These are phyloP conservation scores for Herpomyces periplanetae DNA, from an alignment of 2,329 filamentous ascomycete genomes.

Conservation along the genomic window DNA sequence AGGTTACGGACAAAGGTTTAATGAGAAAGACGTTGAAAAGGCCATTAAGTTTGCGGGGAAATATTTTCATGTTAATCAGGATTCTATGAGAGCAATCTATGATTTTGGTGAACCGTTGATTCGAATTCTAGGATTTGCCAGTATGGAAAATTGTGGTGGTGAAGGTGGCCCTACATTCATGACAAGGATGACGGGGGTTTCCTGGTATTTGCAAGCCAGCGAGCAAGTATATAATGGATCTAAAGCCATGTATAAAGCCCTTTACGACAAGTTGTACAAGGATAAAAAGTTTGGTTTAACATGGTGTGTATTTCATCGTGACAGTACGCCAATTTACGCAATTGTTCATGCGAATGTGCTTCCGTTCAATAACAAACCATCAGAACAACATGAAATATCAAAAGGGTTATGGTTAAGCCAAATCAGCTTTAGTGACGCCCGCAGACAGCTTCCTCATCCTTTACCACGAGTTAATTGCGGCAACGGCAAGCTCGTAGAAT, in stretches of 20 bases:
- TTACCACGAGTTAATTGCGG: conserved; percentile 13
- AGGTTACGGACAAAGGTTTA: conserved; percentile 32
- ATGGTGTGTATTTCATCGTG: conserved; percentile 54
- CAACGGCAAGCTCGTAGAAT: conserved; percentile 30
- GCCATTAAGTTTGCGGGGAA: conserved; percentile 88
- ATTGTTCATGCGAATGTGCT: conserved; percentile 40
- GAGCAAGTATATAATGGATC: conserved; percentile 68
- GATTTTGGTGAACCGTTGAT: conserved; percentile 48
- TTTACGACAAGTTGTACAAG: conserved; percentile 50
- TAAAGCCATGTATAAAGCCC: conserved; percentile 55
- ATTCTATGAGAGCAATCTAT: conserved; percentile 38
- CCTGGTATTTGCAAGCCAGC: conserved; percentile 69
- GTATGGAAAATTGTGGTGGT: conserved; percentile 35
- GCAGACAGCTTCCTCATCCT: conserved; percentile 31
- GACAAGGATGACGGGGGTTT: conserved; percentile 46
- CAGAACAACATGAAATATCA: conserved; percentile 27
- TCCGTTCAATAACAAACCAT: conserved; percentile 16
- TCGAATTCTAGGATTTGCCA: conserved; percentile 75
- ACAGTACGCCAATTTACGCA: conserved; percentile 36
- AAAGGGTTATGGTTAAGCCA: conserved; percentile 61
- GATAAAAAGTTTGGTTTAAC: conserved; percentile 45
- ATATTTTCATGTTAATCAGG: conserved; percentile 42
- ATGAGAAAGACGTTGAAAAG: conserved; percentile 46
- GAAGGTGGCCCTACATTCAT: too few species aligned
- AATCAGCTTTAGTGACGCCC: conserved; percentile 57